Conservation (phyloP, 2,329 filamentous ascomycete genomes). For the Plenodomus biglobosus region DNA sequence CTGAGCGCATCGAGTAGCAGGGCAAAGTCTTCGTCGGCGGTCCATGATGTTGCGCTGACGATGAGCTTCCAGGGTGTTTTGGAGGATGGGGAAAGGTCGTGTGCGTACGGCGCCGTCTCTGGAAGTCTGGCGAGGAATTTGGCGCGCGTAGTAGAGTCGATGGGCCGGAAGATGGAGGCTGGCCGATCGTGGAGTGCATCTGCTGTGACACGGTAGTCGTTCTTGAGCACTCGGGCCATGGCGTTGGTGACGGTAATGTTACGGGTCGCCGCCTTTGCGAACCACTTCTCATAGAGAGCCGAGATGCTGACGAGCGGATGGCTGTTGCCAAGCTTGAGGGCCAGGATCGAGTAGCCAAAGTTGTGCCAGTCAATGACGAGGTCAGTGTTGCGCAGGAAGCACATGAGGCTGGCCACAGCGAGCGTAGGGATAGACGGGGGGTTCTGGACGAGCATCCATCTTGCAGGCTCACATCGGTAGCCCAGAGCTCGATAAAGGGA, state of each 20-base stretch:
- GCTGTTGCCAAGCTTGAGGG: conserved; percentile 60
- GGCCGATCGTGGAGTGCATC: conserved; percentile 73
- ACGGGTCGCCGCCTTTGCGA: conserved; percentile 68
- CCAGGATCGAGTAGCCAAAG: conserved; percentile 93
- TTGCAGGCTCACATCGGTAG: conserved; percentile 71
- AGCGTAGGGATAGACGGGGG: conserved; percentile 93
- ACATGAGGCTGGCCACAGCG: conserved; percentile 70
- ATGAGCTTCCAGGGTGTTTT: conserved; percentile 66
- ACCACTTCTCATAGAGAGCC: conserved; percentile 71
- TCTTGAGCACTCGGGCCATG: conserved; percentile 74
- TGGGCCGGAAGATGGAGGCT: conserved; percentile 76
- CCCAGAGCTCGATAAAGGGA: conserved; percentile 71
- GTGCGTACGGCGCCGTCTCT: conserved; percentile 62
- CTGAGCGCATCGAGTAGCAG: conserved; percentile 82
- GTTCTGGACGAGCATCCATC: conserved; percentile 90
- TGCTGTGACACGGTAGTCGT: conserved; percentile 65
- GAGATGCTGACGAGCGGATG: conserved; percentile 80
- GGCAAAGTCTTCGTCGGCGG: conserved; percentile 91
- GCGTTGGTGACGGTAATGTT: conserved; percentile 89
- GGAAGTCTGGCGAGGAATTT: conserved; percentile 66
- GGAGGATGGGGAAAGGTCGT: conserved; percentile 53
- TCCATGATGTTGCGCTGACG: conserved; percentile 96
- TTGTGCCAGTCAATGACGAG: conserved; percentile 98
- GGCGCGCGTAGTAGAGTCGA: conserved; percentile 47
- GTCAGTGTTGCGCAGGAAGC: conserved; percentile 74